phyloP scores from a whole-genome alignment of 2,329 filamentous ascomycete species.

The Cladosporium phlei region DNA sequence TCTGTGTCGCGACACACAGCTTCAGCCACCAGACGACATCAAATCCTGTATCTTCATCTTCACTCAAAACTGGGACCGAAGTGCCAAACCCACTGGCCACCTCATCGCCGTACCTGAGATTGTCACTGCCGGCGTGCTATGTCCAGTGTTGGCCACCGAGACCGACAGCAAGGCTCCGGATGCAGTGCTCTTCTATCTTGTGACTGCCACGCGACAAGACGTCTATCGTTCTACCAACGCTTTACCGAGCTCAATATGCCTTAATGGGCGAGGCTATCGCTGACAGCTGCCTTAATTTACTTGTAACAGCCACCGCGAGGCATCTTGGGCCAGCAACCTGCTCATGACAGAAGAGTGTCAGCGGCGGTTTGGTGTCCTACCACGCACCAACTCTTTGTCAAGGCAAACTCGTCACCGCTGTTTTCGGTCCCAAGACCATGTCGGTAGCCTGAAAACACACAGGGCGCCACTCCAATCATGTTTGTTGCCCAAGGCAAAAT shows the following conservation, averaged over 20 bases:
- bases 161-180: neutral
- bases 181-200: too few relatives aligned
- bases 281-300: too few relatives aligned
- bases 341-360: neutral
- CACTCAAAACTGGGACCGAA: neutral
- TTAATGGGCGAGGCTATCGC: too few relatives aligned
- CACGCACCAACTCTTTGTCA: neutral
- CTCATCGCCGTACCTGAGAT: too few relatives aligned
- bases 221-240: neutral
- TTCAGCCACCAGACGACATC: neutral
- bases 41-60: neutral
- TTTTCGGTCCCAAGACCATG: neutral
- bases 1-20: slow-evolving; percentile 3
- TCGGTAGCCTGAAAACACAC: neutral
- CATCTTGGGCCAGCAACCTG: too few relatives aligned
- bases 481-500: neutral
- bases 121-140: too few relatives aligned
- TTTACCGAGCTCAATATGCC: too few relatives aligned
- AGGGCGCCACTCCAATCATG: slow-evolving; percentile 5
- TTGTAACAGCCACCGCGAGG: too few relatives aligned
- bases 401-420: neutral
- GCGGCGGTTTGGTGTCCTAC: neutral
- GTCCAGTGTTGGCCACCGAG: neutral
- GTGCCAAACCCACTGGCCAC: too few relatives aligned
- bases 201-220: neutral